These are phyloP conservation scores for Phaeotremella fagi DNA, from an alignment of 768 basidiomycete species.

Conservation along the genomic window DNA sequence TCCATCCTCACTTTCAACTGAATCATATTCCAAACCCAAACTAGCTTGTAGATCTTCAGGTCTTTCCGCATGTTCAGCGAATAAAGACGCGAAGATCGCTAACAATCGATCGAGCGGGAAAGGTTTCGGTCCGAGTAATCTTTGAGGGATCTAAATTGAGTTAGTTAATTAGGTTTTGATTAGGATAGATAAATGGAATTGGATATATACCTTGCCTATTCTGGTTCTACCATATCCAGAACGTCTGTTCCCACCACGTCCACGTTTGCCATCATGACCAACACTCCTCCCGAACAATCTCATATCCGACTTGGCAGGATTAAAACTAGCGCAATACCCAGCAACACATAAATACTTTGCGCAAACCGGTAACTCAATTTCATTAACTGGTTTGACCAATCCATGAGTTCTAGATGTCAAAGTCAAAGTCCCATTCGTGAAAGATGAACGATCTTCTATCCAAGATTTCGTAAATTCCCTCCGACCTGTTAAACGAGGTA, in stretches of 20 bases:
- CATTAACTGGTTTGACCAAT: slow-evolving; percentile 23
- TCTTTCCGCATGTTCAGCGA: slow-evolving; percentile 39
- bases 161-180: background rate
- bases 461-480: slow-evolving; percentile 23
- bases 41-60: slow-evolving; percentile 71
- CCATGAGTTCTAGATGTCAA: no score
- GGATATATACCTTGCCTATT: slow-evolving; percentile 37
- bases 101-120: slow-evolving; percentile 76
- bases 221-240: slow-evolving; percentile 47
- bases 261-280: slow-evolving; percentile 55
- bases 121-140: slow-evolving; percentile 69
- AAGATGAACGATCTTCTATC: background rate
- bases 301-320: slow-evolving; percentile 72
- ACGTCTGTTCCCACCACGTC: slow-evolving; percentile 49
- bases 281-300: slow-evolving; percentile 74
- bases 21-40: slow-evolving; percentile 50
- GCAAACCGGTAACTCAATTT: slow-evolving; percentile 24
- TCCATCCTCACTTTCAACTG: slow-evolving; percentile 52
- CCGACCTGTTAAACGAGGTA: slow-evolving; percentile 28
- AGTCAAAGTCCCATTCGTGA: background rate
- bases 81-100: slow-evolving; percentile 70
- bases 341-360: slow-evolving; percentile 72
- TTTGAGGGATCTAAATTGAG: slow-evolving; percentile 54
- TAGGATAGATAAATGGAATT: background rate
- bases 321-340: slow-evolving; percentile 75